phyloP scores from a whole-genome alignment of 2,329 filamentous ascomycete genomes.

The Pseudonectria foliicola region DNA sequence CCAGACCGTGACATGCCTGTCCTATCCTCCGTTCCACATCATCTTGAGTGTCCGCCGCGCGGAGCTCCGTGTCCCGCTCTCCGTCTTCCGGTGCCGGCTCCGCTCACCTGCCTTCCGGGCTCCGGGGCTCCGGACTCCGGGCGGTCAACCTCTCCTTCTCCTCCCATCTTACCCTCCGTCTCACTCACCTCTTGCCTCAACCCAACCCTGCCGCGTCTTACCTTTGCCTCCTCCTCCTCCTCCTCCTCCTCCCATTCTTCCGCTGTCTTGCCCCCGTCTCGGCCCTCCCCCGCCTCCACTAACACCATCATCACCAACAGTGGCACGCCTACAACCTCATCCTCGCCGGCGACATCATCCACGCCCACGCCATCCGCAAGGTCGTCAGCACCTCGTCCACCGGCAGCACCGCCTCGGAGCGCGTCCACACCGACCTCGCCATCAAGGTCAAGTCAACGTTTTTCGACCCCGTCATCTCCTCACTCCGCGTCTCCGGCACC shows the following conservation, averaged over 20 bases:
- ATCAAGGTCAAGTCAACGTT: conserved; percentile 50
- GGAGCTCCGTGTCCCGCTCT: no score
- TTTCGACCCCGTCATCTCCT: conserved; percentile 49
- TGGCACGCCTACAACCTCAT: conserved; percentile 59
- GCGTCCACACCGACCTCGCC: conserved; percentile 51
- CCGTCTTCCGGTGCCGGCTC: no score
- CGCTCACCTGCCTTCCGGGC: no score
- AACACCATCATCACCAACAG: conserved; percentile 22
- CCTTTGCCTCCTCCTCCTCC: not conserved
- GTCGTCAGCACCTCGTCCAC: conserved; percentile 41
- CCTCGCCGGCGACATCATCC: conserved; percentile 43
- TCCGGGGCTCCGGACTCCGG: no score
- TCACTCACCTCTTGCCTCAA: no score
- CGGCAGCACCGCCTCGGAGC: conserved; percentile 44
- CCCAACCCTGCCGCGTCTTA: no score
- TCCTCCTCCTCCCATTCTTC: not conserved
- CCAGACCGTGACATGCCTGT: conserved; percentile 5
- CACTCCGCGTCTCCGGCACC: conserved; percentile 49
- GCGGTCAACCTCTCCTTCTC: no score
- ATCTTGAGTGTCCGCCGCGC: conserved; percentile 1
- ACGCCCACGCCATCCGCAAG: conserved; percentile 50
- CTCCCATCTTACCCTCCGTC: no score
- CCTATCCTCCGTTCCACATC: conserved; percentile 4
- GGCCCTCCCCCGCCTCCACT: conserved; percentile 4
- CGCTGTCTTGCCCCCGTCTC: not conserved